Base-by-base conservation (phyloP, 805 yeast genomes). In the Cyberlindnera samutprakarnensis region DNA sequence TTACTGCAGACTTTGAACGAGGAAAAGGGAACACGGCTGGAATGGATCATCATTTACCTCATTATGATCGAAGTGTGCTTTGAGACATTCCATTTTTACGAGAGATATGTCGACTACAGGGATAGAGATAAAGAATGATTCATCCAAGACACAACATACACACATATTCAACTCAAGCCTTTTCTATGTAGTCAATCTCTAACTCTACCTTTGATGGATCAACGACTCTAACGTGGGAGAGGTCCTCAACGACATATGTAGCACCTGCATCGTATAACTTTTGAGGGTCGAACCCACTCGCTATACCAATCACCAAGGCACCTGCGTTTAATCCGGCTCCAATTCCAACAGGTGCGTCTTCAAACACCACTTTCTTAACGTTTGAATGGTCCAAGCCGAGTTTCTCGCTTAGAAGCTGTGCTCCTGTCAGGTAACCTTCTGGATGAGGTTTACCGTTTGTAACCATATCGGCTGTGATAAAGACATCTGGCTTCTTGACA, bases 281-380 rank as follows among this genome's bases (percentile, higher is more conserved):
- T 23, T 48, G 36, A 24, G 82, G 70, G 42, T 70, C 75, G 58
- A 80, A 82, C 33, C 92, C 76, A 39, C 90, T 78, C 44, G 88
- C 81, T 59, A 85, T 78, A 55, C 94, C 95, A 47, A 84, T 75
- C 37, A 83, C 80, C 53, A 70, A 67, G 51, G 94, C 88, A 43
- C 94, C 94, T 13, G 92, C 83, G 37, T 72, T 83, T 51, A 78
- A 74, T 57, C 94, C 95, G 23, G 94, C 94, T 47, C 73, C 64
- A 43, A 84, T 77, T 54, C 95, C 94, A 30, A 90, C 90, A 39
- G 94, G 94, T 29, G 94, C 94, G 54, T 84, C 95, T 61, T 84
- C 95, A 49, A 84, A 84, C 23, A 80, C 87, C 30, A 83, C 75
- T 25, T 62, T 64, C 46, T 60, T 65, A 34, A 63, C 59, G 25